Evolutionary conservation across 176 grass and related monocot genomes (phyloP), one percentile per base, ranked within the genome.

Genomic region (Pontederia paniculata): DNA sequence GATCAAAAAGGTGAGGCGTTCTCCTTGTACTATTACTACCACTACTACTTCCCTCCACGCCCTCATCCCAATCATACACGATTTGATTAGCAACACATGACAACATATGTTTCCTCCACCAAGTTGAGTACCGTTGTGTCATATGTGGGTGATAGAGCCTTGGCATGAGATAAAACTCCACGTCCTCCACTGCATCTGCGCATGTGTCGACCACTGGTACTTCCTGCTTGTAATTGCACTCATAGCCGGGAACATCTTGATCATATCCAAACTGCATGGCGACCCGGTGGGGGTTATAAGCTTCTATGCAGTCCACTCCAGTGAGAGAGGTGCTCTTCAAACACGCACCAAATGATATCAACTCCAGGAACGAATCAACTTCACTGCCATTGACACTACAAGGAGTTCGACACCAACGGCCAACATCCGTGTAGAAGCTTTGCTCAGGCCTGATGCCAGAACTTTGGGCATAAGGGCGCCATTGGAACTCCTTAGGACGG

Each of bases 241-340:
- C 70, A 45, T 68, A 46, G 17, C 63, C 55, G 1, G 89, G 89
- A 58, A 94, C 68, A 75, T 94, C 89, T 57, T 94, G 89, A 66
- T 94, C 84, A 44, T 88, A 77, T 20, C 89, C 89, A 52, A 94
- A 94, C 76, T 94, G 84, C 78, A 84, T 94, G 14, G 84, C 80
- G 8, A 94, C 89, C 21, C 89, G 70, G 25, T 94, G 81, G 0
- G 89, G 89, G 42, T 81, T 78, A 55, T 94, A 94, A 21, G 73
- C 80, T 50, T 94, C 84, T 9, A 94, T 79, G 69, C 80, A 81
- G 72, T 94, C 84, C 1, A 76, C 21, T 15, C 84, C 89, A 8
- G 84, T 80, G 42, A 94, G 76, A 54, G 84, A 80, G 45, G 68
- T 88, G 54, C 63, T 57, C 43, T 17, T 79, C 55, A 94, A 57